These are phyloP conservation scores for Passiflora organensis DNA, from an alignment of 345 rosid genomes.

Conservation along the genomic window DNA sequence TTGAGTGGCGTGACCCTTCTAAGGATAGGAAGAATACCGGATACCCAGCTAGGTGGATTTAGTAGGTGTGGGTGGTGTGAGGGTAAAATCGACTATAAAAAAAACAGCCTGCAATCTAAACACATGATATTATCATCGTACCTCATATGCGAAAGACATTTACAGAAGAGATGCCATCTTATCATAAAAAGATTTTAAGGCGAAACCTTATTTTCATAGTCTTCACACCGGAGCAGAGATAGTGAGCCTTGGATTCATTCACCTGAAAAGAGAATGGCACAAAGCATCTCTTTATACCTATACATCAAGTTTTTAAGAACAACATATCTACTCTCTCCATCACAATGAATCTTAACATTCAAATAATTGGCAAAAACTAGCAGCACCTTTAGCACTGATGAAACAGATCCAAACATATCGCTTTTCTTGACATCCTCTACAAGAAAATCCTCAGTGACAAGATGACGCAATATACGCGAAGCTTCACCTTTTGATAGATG, in stretches of 20 bases:
- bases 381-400: constrained; percentile 81
- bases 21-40: too few relatives aligned
- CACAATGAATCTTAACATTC: neutral
- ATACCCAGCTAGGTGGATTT: too few relatives aligned
- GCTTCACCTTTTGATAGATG: constrained; percentile 77
- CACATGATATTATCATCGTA: too few relatives aligned
- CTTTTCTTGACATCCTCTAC: constrained; percentile 93
- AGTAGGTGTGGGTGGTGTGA: too few relatives aligned
- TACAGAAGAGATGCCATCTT: too few relatives aligned
- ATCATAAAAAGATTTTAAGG: too few relatives aligned
- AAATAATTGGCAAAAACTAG: constrained; percentile 10
- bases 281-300: neutral
- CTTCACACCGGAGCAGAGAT: constrained; percentile 48
- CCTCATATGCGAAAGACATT: too few relatives aligned
- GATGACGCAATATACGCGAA: constrained; percentile 75
- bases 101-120: too few relatives aligned
- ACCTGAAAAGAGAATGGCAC: constrained; percentile 47
- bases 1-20: too few relatives aligned
- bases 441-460: constrained; percentile 76
- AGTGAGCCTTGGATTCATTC: constrained; percentile 58
- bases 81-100: too few relatives aligned
- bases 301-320: neutral
- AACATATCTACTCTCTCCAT: too few relatives aligned
- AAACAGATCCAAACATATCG: constrained; percentile 85
- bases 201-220: constrained; percentile 68